Conservation (phyloP, 2,329 filamentous ascomycete species). For the Fusarium penzigii region DNA sequence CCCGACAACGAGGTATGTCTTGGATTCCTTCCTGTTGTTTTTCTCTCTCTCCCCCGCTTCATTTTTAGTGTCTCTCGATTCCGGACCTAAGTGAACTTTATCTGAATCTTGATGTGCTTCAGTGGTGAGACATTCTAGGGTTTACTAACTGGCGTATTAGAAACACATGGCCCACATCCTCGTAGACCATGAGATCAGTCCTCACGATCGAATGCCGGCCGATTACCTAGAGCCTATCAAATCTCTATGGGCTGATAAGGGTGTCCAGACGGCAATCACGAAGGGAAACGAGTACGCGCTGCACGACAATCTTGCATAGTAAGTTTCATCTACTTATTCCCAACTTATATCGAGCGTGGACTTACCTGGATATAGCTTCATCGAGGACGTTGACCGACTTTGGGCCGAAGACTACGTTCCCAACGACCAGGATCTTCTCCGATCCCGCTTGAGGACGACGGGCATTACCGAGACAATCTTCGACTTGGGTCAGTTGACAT, state of each 20-base stretch:
- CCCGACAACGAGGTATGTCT: slow-evolving; percentile 73
- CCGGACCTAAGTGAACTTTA: background rate
- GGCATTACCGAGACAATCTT: slow-evolving; percentile 96
- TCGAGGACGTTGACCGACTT: slow-evolving; percentile 73
- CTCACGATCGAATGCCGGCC: slow-evolving; percentile 76
- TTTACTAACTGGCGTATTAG: slow-evolving; percentile 52
- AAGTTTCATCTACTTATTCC: slow-evolving; percentile 41
- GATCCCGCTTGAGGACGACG: slow-evolving; percentile 86
- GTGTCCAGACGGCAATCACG: slow-evolving; percentile 82
- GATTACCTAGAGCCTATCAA: slow-evolving; percentile 82
- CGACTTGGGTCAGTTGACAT: slow-evolving; percentile 86
- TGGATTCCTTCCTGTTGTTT: background rate
- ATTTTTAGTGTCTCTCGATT: background rate
- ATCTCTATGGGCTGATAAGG: slow-evolving; percentile 78
- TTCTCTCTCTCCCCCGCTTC: slow-evolving; percentile 3
- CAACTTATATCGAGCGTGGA: slow-evolving; percentile 9
- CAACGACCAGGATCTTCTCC: slow-evolving; percentile 90
- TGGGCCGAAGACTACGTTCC: slow-evolving; percentile 81
- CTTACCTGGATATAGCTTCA: slow-evolving; percentile 63
- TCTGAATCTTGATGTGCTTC: background rate
- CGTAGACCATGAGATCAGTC: slow-evolving; percentile 78
- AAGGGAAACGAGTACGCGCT: slow-evolving; percentile 97
- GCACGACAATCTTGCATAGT: slow-evolving; percentile 96
- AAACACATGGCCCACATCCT: slow-evolving; percentile 76
- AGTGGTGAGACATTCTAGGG: slow-evolving; percentile 24